Conservation (phyloP, 2,329 filamentous ascomycete genomes). For the Venturia effusa region DNA sequence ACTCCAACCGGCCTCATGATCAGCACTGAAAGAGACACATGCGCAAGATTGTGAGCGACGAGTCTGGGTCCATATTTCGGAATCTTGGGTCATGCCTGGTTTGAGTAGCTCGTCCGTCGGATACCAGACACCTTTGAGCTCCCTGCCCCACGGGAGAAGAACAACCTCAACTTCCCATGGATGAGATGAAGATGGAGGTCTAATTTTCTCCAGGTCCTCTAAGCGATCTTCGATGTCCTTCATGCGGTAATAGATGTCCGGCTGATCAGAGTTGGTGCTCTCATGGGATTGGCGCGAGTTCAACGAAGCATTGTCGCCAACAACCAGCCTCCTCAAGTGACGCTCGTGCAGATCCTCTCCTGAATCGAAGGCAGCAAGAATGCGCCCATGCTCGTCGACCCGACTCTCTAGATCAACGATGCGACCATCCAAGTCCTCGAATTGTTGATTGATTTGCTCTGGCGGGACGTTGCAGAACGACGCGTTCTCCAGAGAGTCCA, state of each 20-base stretch:
- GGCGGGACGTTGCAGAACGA: slow-evolving; percentile 58
- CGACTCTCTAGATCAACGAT: slow-evolving; percentile 57
- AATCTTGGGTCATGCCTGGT: slow-evolving; percentile 20
- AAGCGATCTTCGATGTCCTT: slow-evolving; percentile 38
- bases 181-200: slow-evolving; percentile 48
- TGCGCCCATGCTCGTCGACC: slow-evolving; percentile 29
- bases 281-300: background rate
- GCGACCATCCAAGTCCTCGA: slow-evolving; percentile 56
- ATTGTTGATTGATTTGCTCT: slow-evolving; percentile 57
- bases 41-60: slow-evolving; percentile 13
- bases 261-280: slow-evolving; percentile 16
- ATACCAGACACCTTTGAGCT: slow-evolving; percentile 44
- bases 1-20: slow-evolving; percentile 38
- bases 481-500: slow-evolving; percentile 58
- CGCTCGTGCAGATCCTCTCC: background rate
- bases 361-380: slow-evolving; percentile 23
- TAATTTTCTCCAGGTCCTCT: slow-evolving; percentile 44
- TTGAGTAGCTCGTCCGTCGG: slow-evolving; percentile 24
- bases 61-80: slow-evolving; percentile 38
- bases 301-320: slow-evolving; percentile 4
- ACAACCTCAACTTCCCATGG: slow-evolving; percentile 71
- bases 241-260: slow-evolving; percentile 33
- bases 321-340: background rate
- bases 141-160: slow-evolving; percentile 56
- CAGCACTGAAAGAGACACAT: slow-evolving; percentile 19